These are phyloP conservation scores for Mucor velutinosus DNA, from an alignment of 371 early-diverging fungal species.

Conservation along the genomic window DNA sequence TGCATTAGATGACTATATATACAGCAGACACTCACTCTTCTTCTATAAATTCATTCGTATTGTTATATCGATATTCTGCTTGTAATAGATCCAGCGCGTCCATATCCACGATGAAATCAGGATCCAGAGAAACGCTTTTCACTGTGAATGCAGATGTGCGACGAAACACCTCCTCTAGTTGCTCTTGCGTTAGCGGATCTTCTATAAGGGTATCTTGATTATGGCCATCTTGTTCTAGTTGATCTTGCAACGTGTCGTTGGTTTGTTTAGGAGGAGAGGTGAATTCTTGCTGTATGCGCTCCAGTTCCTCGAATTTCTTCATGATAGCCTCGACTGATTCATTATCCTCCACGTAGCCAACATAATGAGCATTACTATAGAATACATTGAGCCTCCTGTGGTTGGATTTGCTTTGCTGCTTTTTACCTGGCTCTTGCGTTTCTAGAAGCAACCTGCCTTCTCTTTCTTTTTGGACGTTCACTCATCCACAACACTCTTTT, in stretches of 20 bases:
- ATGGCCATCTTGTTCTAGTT: background rate
- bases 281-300: slow-evolving; percentile 81
- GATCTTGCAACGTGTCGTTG: background rate
- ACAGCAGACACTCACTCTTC: slow-evolving; percentile 64
- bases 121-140: slow-evolving; percentile 67
- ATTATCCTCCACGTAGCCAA: slow-evolving; percentile 94
- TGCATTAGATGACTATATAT: background rate
- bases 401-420: background rate
- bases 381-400: background rate
- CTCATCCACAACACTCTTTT: slow-evolving; percentile 28
- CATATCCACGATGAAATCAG: slow-evolving; percentile 61
- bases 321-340: slow-evolving; percentile 95
- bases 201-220: background rate
- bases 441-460: slow-evolving; percentile 29
- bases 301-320: slow-evolving; percentile 95
- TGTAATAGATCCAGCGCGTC: slow-evolving; percentile 81
- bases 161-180: slow-evolving; percentile 86
- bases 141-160: slow-evolving; percentile 90
- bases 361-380: slow-evolving; percentile 83
- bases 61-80: slow-evolving; percentile 68
- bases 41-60: slow-evolving; percentile 75
- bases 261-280: slow-evolving; percentile 30
- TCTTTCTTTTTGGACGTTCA: slow-evolving; percentile 51
- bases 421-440: slow-evolving; percentile 18
- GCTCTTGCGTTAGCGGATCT: slow-evolving; percentile 70